Evolutionary conservation across 2,329 filamentous ascomycete species (phyloP).

Genomic region (Sclerotinia nivalis): DNA sequence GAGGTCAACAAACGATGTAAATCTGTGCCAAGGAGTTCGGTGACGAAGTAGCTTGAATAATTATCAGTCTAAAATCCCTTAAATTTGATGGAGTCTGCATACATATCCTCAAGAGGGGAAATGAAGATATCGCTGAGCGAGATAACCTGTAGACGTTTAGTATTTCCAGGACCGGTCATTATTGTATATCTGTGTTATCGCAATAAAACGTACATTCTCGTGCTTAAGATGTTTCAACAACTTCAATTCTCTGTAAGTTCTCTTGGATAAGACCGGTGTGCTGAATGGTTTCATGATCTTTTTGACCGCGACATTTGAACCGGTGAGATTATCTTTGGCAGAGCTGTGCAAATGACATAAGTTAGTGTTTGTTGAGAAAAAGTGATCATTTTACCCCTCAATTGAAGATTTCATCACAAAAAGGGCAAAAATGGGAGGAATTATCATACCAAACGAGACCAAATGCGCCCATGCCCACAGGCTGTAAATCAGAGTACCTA

Average conservation of each 20-base stretch:
- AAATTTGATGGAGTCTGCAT: conserved; percentile 38
- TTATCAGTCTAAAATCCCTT: conserved; percentile 31
- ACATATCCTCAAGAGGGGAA: conserved; percentile 98
- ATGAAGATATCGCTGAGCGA: conserved; percentile 99
- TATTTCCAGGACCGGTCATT: conserved; percentile 19
- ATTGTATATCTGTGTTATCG: background rate
- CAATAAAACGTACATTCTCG: conserved; percentile 70
- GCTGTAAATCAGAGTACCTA: conserved; percentile 97
- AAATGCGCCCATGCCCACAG: conserved; percentile 98
- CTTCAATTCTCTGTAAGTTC: conserved; percentile 97
- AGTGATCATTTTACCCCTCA: conserved; percentile 17
- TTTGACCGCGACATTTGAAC: conserved; percentile 96
- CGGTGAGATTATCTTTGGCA: conserved; percentile 95
- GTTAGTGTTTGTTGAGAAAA: conserved; percentile 27
- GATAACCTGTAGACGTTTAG: conserved; percentile 68
- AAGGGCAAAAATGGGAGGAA: conserved; percentile 7
- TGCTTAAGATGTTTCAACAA: conserved; percentile 94
- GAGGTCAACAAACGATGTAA: conserved; percentile 94
- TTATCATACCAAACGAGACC: conserved; percentile 86
- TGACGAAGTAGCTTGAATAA: conserved; percentile 85
- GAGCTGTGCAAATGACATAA: conserved; percentile 61
- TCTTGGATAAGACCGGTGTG: conserved; percentile 96
- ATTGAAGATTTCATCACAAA: background rate
- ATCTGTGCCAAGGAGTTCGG: conserved; percentile 94
- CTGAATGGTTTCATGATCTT: conserved; percentile 99